phyloP scores from a whole-genome alignment of 2,329 filamentous ascomycete genomes.

The Sporothrix brasiliensis region DNA sequence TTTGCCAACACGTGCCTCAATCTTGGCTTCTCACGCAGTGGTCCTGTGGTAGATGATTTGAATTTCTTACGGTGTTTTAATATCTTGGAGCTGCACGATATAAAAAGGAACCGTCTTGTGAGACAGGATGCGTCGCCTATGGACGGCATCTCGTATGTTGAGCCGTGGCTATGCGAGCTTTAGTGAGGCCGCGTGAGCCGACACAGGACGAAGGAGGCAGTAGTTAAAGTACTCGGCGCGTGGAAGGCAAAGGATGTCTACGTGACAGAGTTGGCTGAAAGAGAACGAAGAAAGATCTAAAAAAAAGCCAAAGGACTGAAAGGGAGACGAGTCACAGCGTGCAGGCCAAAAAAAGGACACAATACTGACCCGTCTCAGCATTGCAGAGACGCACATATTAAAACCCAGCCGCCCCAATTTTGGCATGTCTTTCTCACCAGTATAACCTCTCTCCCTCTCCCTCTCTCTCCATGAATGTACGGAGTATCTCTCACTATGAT shows the following conservation, averaged over 20 bases:
- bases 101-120: constrained; percentile 1
- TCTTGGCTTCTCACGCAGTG: constrained; percentile 7
- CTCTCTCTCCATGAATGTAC: neutral
- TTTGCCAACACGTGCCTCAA: constrained; percentile 6
- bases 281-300: neutral
- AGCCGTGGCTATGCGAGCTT: constrained; percentile 1
- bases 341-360: constrained; percentile 14
- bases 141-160: neutral
- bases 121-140: neutral
- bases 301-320: neutral
- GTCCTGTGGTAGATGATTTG: neutral
- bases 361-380: constrained; percentile 15
- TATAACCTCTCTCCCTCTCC: neutral
- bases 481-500: neutral
- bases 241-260: neutral
- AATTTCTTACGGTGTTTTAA: neutral
- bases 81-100: neutral
- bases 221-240: neutral
- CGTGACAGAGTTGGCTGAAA: neutral
- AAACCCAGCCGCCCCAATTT: constrained; percentile 29
- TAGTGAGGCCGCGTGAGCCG: neutral
- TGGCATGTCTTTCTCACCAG: constrained; percentile 16
- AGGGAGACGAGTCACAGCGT: neutral
- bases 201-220: constrained; percentile 6
- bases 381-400: constrained; percentile 34